Percentiles rank a stretch among this genome's conserved stretches.
Evolutionary conservation across 768 basidiomycete genomes (phyloP).

Genomic region (button mushroom (Agaricus bisporus)): DNA sequence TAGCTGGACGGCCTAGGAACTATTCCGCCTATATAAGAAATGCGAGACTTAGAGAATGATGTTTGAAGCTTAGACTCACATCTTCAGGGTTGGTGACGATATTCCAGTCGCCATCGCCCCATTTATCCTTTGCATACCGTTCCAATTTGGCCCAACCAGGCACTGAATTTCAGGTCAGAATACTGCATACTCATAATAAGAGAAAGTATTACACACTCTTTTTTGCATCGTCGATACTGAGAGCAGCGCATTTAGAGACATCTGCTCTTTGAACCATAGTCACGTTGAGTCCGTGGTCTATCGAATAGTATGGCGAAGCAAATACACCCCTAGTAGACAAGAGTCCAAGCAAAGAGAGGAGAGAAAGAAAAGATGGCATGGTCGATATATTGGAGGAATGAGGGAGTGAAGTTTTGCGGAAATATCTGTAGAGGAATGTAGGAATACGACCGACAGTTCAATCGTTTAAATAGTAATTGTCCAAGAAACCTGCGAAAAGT

Average conservation of each 20-base stretch:
- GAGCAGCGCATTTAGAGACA: no score
- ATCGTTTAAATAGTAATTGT: no score
- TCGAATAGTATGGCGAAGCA: background rate
- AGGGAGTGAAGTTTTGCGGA: no score
- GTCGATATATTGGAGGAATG: no score
- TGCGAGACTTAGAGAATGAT: background rate
- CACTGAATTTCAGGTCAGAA: background rate
- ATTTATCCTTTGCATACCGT: conserved; percentile 13
- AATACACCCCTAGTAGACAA: background rate
- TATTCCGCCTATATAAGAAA: background rate
- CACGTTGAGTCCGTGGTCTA: background rate
- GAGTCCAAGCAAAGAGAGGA: background rate
- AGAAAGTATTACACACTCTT: background rate
- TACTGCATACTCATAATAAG: background rate
- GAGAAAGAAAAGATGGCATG: background rate
- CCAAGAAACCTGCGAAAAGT: no score
- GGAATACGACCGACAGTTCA: no score
- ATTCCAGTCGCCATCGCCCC: conserved; percentile 9
- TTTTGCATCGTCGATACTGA: conserved; percentile 1
- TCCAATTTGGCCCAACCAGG: conserved; percentile 11
- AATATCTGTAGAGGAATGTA: no score
- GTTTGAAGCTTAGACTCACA: background rate
- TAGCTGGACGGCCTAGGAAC: background rate
- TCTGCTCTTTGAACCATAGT: no score
- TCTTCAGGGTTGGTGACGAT: conserved; percentile 12